Percentiles rank a stretch among this genome's conserved stretches.
Evolutionary conservation across 495 filamentous ascomycete genomes (phyloP).

Genomic region (Elaphomyces granulatus): DNA sequence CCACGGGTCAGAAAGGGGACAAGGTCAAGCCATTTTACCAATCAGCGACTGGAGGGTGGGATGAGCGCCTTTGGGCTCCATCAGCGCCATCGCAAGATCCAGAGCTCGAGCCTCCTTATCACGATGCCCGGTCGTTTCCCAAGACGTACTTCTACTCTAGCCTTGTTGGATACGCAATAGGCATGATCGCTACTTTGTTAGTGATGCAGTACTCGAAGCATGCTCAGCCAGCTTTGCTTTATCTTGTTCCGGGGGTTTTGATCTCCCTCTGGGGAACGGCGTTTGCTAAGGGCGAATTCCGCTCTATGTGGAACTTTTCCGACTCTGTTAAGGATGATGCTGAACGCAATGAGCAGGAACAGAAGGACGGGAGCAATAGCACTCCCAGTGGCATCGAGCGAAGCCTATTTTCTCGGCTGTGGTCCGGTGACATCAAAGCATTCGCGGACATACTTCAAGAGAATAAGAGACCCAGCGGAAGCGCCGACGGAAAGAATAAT

Average conservation of each 20-base stretch:
- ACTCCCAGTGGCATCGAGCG: background rate
- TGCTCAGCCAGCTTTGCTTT: constrained; percentile 82
- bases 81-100: constrained; percentile 14
- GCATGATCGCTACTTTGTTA: constrained; percentile 62
- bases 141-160: constrained; percentile 82
- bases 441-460: constrained; percentile 3
- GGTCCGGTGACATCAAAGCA: constrained; percentile 11
- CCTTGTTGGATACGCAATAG: constrained; percentile 60
- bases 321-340: constrained; percentile 40
- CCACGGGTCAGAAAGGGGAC: constrained; percentile 22
- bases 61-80: constrained; percentile 69
- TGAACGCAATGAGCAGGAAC: constrained; percentile 13
- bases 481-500: too few relatives aligned
- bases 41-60: constrained; percentile 55
- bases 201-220: constrained; percentile 68
- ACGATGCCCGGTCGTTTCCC: constrained; percentile 43
- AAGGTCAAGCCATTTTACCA: constrained; percentile 42
- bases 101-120: constrained; percentile 25
- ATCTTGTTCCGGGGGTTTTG: constrained; percentile 80
- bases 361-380: constrained; percentile 1
- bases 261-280: constrained; percentile 70
- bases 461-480: too few relatives aligned
- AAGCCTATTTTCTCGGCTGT: constrained; percentile 14
- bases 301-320: constrained; percentile 64
- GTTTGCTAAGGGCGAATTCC: constrained; percentile 49